Evolutionary conservation across 2,329 filamentous ascomycete genomes (phyloP).

Genomic region (Diaporthe helianthi): DNA sequence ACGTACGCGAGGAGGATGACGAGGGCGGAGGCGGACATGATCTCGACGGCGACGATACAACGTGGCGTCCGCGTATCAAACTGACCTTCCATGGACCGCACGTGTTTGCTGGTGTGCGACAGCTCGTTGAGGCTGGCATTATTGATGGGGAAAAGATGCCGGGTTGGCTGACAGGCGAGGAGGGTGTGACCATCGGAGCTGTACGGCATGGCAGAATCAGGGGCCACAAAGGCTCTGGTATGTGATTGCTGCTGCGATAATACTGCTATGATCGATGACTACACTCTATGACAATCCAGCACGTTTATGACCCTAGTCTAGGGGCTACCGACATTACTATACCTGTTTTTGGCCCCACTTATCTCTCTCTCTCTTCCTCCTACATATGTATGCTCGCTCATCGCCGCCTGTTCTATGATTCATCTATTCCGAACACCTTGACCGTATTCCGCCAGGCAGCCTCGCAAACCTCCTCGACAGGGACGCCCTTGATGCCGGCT

Average conservation of each 20-base stretch:
- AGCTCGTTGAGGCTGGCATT: conserved; percentile 77
- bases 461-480: conserved; percentile 84
- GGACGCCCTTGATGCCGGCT: conserved; percentile 81
- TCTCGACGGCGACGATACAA: conserved; percentile 40
- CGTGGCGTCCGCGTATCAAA: conserved; percentile 65
- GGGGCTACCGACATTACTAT: neutral
- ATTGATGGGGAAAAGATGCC: conserved; percentile 82
- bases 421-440: conserved; percentile 77
- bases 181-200: conserved; percentile 76
- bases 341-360: neutral
- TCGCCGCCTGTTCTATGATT: conserved; percentile 38
- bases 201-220: conserved; percentile 72
- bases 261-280: neutral
- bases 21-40: conserved; percentile 38
- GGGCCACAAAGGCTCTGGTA: conserved; percentile 62
- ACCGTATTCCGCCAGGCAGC: conserved; percentile 84
- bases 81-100: conserved; percentile 78
- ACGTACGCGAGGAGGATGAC: conserved; percentile 41
- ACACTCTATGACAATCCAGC: conserved; percentile 27
- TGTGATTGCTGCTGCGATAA: conserved; percentile 43
- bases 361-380: neutral
- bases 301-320: neutral
- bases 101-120: conserved; percentile 80
- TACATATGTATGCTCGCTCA: conserved; percentile 39
- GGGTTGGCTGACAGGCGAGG: conserved; percentile 90